These are phyloP conservation scores for Ustilago cynodontis DNA, from an alignment of 1,284 basidiomycete genomes.

Conservation along the genomic window DNA sequence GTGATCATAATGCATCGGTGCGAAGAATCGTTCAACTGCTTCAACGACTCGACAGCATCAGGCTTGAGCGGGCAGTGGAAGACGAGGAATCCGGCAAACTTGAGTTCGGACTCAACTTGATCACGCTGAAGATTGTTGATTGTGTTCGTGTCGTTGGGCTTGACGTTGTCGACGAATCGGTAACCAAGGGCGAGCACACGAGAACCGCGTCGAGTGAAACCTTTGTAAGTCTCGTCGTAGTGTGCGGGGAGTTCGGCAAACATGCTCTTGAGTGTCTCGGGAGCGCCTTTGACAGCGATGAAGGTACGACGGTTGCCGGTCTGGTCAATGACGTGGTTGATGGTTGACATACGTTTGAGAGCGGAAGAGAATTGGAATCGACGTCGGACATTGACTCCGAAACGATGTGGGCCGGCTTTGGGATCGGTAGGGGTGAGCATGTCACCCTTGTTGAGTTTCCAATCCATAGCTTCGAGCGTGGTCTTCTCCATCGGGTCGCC, in stretches of 20 bases:
- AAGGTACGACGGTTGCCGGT: conserved; percentile 50
- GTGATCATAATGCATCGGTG: conserved; percentile 70
- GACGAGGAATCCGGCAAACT: conserved; percentile 68
- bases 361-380: conserved; percentile 70
- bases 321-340: conserved; percentile 57
- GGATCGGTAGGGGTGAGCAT: conserved; percentile 45
- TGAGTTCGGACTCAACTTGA: conserved; percentile 59
- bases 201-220: conserved; percentile 67
- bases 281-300: conserved; percentile 67
- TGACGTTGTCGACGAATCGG: conserved; percentile 58
- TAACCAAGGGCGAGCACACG: conserved; percentile 69
- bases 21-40: conserved; percentile 67
- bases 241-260: conserved; percentile 61
- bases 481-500: conserved; percentile 99
- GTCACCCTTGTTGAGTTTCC: conserved; percentile 83
- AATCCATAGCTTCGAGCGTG: conserved; percentile 89
- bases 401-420: conserved; percentile 46
- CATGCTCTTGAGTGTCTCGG: conserved; percentile 68
- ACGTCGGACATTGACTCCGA: conserved; percentile 58
- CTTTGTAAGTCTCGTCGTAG: conserved; percentile 69
- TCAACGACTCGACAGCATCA: conserved; percentile 63
- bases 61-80: conserved; percentile 70
- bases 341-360: conserved; percentile 68
- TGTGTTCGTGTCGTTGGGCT: conserved; percentile 31
- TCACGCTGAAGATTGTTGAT: conserved; percentile 62